Evolutionary conservation across 2,329 filamentous ascomycete species (phyloP), one percentile per base, ranked within the genome.

Genomic region (Calonectria fujianensis): DNA sequence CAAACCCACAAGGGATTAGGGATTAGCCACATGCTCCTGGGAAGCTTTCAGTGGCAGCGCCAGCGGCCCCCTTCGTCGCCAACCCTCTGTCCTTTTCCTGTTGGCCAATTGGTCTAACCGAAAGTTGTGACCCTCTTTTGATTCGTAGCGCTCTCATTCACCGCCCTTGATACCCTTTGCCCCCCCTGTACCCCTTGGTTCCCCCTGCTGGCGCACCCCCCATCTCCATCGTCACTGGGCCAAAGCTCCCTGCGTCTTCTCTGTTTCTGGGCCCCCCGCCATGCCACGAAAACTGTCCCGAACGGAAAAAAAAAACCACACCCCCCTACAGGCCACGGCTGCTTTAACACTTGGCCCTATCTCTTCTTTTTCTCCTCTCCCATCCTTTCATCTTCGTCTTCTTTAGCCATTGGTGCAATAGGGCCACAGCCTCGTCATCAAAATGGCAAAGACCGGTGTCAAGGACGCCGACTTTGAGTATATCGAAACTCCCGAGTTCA

Each of bases 381-480:
- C 41, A 77, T 74, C 64, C 72, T 75, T 72, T 70, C 68, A 70
- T 69, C 77, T 69, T 73, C 76, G 20, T 76, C 69, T 74, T 72
- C 69, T 72, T 69, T 78, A 76, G 76, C 79, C 79, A 82, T 83
- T 81, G 78, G 72, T 72, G 54, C 57, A 70, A 74, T 76, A 74
- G 72, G 65, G 76, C 74, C 75, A 75, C 72, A 37, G 75, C 76
- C 75, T 74, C 51, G 74, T 78, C 77, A 77, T 78, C 82, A 83
- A 74, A 51, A 85, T 85, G 83, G 83, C 83, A 74, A 84, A 85
- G 74, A 76, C 79, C 70, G 79, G 79, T 72, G 78, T 83, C 76
- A 82, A 76, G 51, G 81, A 82, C 77, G 78, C 78, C 61, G 85
- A 87, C 80, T 86, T 87, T 72, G 83, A 85, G 79, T 87, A 87